A percentile compares a stretch with the other conserved stretches of the same genome.
These are phyloP conservation scores for Gnomoniopsis smithogilvyi DNA, from an alignment of 2,329 filamentous ascomycete species.

Conservation along the genomic window DNA sequence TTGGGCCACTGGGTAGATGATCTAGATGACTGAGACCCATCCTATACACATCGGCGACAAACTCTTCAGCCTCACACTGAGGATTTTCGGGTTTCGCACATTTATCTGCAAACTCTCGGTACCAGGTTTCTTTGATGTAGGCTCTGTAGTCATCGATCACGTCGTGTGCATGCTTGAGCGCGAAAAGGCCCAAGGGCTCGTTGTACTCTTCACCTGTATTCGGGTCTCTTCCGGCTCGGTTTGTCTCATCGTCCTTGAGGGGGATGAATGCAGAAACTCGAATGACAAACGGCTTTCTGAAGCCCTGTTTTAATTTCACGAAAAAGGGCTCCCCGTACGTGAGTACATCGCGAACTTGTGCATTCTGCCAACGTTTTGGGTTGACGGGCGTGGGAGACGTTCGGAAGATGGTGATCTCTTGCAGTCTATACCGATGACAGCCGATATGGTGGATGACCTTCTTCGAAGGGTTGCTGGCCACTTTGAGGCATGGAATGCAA, in stretches of 20 bases:
- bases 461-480: constrained; percentile 34
- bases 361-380: constrained; percentile 37
- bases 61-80: neutral
- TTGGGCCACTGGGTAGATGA: constrained; percentile 1
- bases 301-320: constrained; percentile 37
- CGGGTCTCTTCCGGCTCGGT: constrained; percentile 22
- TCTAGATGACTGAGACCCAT: constrained; percentile 3
- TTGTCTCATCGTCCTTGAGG: constrained; percentile 32
- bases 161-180: neutral
- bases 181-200: neutral
- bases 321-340: constrained; percentile 22
- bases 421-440: constrained; percentile 42
- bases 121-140: neutral
- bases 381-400: constrained; percentile 39
- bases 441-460: constrained; percentile 45
- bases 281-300: constrained; percentile 23
- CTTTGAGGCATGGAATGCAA: constrained; percentile 38
- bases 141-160: neutral
- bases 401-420: constrained; percentile 39
- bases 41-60: neutral
- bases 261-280: constrained; percentile 20
- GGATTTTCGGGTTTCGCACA: neutral
- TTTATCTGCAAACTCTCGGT: neutral
- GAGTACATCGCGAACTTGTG: constrained; percentile 37
- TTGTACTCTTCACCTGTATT: neutral